phyloP scores from a whole-genome alignment of 345 rosid genomes.

The Eucalyptus paniculata region DNA sequence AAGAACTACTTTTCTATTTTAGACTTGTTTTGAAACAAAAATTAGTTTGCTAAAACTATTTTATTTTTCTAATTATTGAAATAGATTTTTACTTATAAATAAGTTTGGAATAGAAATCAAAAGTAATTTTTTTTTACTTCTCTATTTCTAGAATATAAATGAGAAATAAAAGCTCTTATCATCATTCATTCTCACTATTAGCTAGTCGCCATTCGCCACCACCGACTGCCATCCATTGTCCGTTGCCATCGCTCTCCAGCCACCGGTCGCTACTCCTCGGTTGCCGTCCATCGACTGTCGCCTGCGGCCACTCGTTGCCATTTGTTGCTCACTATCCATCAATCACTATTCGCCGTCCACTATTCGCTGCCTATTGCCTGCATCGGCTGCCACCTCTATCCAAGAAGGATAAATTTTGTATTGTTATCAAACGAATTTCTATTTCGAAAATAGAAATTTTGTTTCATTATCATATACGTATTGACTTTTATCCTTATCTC shows the following conservation, averaged over 20 bases:
- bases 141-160: no score
- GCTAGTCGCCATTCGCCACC: fast-evolving
- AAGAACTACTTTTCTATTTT: no score
- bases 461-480: no score
- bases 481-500: no score
- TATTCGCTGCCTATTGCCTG: fast-evolving
- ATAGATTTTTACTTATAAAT: no score
- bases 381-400: fast-evolving
- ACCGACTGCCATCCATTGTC: fast-evolving
- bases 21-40: fast-evolving
- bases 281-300: fast-evolving
- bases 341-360: fast-evolving
- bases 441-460: no score
- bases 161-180: no score
- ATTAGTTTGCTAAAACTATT: no score
- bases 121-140: no score
- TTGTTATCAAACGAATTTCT: no score
- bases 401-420: fast-evolving
- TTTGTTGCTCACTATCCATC: fast-evolving
- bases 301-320: fast-evolving
- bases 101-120: fast-evolving
- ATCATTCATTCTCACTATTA: no score
- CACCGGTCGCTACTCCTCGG: fast-evolving
- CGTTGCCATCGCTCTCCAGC: fast-evolving
- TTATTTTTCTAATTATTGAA: fast-evolving